These are phyloP conservation scores for Areca catechu DNA, from an alignment of 176 grass and related monocot species.

Conservation along the genomic window DNA sequence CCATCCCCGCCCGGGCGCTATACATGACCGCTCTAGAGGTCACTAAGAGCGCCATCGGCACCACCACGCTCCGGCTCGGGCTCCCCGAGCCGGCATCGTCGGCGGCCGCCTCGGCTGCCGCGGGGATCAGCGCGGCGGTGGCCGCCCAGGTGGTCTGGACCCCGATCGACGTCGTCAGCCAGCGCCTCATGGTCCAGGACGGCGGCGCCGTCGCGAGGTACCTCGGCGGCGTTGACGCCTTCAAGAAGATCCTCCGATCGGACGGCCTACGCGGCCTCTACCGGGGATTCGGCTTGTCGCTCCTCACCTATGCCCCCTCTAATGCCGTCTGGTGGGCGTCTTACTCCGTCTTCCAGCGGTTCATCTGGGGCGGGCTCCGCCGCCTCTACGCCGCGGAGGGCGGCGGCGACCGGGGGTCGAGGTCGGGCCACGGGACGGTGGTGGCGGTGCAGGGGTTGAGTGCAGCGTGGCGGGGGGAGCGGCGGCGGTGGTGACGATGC, in stretches of 20 bases:
- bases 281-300: slow-evolving; percentile 88
- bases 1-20: slow-evolving; percentile 80
- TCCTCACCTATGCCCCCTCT: slow-evolving; percentile 91
- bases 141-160: slow-evolving; percentile 98
- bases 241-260: slow-evolving; percentile 56
- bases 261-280: slow-evolving; percentile 78
- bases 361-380: slow-evolving; percentile 45
- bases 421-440: slow-evolving; percentile 25
- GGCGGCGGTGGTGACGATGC: slow-evolving; percentile 81
- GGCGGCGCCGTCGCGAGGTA: slow-evolving; percentile 26
- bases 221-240: slow-evolving; percentile 55
- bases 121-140: slow-evolving; percentile 59
- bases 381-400: too few species aligned
- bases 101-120: slow-evolving; percentile 55
- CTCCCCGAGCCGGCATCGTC: slow-evolving; percentile 58
- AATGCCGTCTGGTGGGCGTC: slow-evolving; percentile 95
- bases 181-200: slow-evolving; percentile 89
- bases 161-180: slow-evolving; percentile 79
- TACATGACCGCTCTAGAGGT: slow-evolving; percentile 96
- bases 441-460: slow-evolving; percentile 82
- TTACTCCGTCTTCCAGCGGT: slow-evolving; percentile 70
- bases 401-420: slow-evolving; percentile 7
- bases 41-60: slow-evolving; percentile 79
- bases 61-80: slow-evolving; percentile 56
- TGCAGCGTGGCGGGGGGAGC: slow-evolving; percentile 63